A percentile compares a stretch with the other conserved stretches of the same genome.
These are phyloP conservation scores for Epichloe sibirici DNA, from an alignment of 2,329 filamentous ascomycete species.

Conservation along the genomic window DNA sequence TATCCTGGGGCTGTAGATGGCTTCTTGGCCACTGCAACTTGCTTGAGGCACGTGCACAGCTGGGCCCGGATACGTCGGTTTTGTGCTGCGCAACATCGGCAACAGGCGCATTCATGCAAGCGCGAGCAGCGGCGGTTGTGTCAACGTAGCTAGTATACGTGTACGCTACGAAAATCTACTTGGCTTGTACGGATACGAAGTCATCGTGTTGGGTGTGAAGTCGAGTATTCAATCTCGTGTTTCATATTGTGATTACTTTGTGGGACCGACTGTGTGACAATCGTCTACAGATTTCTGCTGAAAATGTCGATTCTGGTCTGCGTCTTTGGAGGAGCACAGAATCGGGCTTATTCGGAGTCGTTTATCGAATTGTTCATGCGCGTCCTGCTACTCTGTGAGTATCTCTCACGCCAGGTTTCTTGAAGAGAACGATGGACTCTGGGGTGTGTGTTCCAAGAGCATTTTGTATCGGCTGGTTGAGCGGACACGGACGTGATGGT, in stretches of 20 bases:
- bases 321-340: no score
- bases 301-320: no score
- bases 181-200: not conserved
- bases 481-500: no score
- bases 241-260: not conserved
- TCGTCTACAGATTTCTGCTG: no score
- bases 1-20: not conserved
- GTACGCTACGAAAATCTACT: not conserved
- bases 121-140: not conserved
- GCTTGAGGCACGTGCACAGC: not conserved
- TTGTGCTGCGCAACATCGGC: not conserved
- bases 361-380: no score
- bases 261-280: no score
- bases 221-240: not conserved
- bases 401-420: no score
- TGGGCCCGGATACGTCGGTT: not conserved
- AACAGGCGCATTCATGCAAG: not conserved
- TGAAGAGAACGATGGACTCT: no score
- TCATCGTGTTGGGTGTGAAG: not conserved
- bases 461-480: no score
- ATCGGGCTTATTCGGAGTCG: no score
- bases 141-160: not conserved
- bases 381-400: no score
- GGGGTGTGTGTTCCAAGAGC: no score
- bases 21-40: not conserved